Base-by-base conservation (phyloP, 768 basidiomycete species). In the Tricholoma sp. region DNA sequence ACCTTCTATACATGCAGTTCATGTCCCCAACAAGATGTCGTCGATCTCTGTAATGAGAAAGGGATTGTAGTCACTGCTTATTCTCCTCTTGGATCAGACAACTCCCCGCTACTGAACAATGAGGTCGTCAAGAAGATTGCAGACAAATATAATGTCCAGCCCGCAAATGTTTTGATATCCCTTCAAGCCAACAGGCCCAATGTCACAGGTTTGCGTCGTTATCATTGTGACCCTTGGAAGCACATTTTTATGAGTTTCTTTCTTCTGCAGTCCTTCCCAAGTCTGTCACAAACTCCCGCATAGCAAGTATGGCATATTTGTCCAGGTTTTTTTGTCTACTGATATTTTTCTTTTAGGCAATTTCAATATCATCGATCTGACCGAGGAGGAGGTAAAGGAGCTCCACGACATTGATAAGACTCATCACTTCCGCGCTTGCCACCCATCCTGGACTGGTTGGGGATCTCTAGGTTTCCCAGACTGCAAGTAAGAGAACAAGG, bases 41-140 rank as follows among this genome's bases (percentile, higher is more conserved):
- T 87, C 48, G 75, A 79, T 55, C 84, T 76, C 65, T 87, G 87
- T 75, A 67, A 73, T 42, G 63, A 68, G 49, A 83, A 85, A 63
- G 86, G 85, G 39, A 91, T 94, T 63, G 72, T 79, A 10, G 65
- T 89, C 56, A 86, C 89, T 17, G 87, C 89, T 6, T 93, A 91
- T 74, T 92, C 87, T 1, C 88, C 90, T 9, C 80, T 93, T 2
- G 91, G 86, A 53, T 88, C 85, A 13, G 79, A 85, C 61, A 75
- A 80, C 63, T 84, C 87, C 0, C 89, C 87, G 13, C 77, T 92
- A 18, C 74, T 86, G 59, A 69, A 72, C 48, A 83, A 91, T 66
- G 74, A 76, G 12, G 71, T 81, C 31, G 82, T 92, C 50, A 69
- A 70, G 55, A 77, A 77, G 69, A 76, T 93, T 42, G 88, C 89